phyloP scores from a whole-genome alignment of 1,139 yeast species.

The Meyerozyma athensensis region DNA sequence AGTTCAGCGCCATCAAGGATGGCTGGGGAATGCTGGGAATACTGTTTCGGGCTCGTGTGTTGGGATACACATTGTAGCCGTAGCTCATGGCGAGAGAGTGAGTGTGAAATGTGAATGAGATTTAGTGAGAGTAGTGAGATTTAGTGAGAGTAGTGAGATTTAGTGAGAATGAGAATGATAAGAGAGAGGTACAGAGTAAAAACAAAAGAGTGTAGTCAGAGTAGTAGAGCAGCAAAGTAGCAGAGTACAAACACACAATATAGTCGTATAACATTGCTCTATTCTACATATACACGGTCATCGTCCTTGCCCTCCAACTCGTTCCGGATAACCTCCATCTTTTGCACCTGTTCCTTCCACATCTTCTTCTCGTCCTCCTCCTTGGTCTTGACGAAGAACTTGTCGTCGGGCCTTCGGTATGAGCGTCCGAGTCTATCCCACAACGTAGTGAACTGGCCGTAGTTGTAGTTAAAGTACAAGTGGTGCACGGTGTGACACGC shows the following conservation, averaged over 20 bases:
- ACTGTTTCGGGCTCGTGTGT: conserved; percentile 1
- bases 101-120: background rate
- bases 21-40: conserved; percentile 30
- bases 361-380: conserved; percentile 42
- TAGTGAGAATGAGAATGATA: background rate
- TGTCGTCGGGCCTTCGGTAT: conserved; percentile 87
- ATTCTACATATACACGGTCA: conserved; percentile 39
- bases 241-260: too few relatives aligned
- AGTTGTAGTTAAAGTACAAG: conserved; percentile 92
- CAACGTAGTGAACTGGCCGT: conserved; percentile 95
- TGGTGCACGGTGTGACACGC: conserved; percentile 98
- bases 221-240: too few relatives aligned
- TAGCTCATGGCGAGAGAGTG: background rate
- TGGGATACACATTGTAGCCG: background rate
- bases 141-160: background rate
- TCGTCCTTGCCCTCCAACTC: conserved; percentile 72
- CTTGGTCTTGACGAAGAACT: conserved; percentile 66
- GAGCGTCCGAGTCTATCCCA: conserved; percentile 97
- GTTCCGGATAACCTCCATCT: conserved; percentile 77
- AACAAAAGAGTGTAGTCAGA: too few relatives aligned
- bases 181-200: too few relatives aligned
- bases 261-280: too few relatives aligned
- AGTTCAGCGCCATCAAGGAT: conserved; percentile 60
- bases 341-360: conserved; percentile 68
- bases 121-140: background rate